A percentile compares a stretch with the other conserved stretches of the same genome.
phyloP scores from a whole-genome alignment of 805 yeast species.

The Limtongozyma cylindracea region DNA sequence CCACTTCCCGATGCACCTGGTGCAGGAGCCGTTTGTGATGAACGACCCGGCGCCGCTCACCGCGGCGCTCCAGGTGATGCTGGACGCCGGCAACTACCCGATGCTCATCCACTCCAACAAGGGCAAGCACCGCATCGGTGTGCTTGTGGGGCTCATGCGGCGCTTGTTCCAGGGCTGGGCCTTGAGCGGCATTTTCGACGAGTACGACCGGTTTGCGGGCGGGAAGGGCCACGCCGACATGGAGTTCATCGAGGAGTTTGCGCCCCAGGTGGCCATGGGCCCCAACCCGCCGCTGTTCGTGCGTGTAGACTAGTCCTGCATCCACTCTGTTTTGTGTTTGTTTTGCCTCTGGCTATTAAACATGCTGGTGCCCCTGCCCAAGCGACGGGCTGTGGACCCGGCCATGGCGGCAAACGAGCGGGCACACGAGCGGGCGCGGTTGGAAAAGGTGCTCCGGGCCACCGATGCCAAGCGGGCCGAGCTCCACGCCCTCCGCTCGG shows the following conservation, averaged over 20 bases:
- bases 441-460: too few species aligned
- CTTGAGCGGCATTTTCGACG: conserved; percentile 78
- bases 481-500: too few species aligned
- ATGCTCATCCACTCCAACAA: conserved; percentile 79
- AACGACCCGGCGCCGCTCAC: conserved; percentile 14
- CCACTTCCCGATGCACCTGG: conserved; percentile 39
- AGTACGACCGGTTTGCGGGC: conserved; percentile 75
- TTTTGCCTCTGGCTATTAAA: too few species aligned
- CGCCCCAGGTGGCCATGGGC: conserved; percentile 31
- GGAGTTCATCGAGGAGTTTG: conserved; percentile 71
- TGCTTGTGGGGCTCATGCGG: conserved; percentile 75
- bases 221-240: conserved; percentile 87
- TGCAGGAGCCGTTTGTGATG: conserved; percentile 47
- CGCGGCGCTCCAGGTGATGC: conserved; percentile 25
- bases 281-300: too few species aligned
- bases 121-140: conserved; percentile 94
- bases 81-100: conserved; percentile 56
- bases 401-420: too few species aligned
- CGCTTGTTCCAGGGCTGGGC: conserved; percentile 84
- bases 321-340: too few species aligned
- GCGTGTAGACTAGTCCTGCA: too few species aligned
- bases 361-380: too few species aligned
- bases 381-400: too few species aligned
- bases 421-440: too few species aligned
- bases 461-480: too few species aligned